phyloP scores from a whole-genome alignment of 352 stramenopile species.

The Pythium apleroticum region DNA sequence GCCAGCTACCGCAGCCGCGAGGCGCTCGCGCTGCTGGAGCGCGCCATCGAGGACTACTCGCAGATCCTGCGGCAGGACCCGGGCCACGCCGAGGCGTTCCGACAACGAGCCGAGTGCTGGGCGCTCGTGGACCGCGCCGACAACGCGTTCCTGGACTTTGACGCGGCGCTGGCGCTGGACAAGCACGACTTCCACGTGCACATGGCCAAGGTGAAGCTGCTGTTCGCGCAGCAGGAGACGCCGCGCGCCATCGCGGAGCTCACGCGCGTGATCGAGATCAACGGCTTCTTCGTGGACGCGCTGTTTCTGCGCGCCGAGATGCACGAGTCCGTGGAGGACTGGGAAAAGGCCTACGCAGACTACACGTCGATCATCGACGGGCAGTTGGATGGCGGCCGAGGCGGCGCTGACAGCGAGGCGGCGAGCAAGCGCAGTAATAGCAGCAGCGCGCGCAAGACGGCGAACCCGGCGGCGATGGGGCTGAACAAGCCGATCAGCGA shows the following conservation, averaged over 20 bases:
- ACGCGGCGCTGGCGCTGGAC: constrained; percentile 41
- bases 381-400: constrained; percentile 46
- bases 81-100: constrained; percentile 42
- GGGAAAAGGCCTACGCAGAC: constrained; percentile 46
- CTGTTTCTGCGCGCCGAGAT: constrained; percentile 61
- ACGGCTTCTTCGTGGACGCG: constrained; percentile 74
- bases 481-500: constrained; percentile 48
- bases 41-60: constrained; percentile 66
- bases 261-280: constrained; percentile 50
- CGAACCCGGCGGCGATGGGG: neutral
- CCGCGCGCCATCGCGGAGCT: constrained; percentile 51
- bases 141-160: constrained; percentile 58
- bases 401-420: constrained; percentile 3
- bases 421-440: too few relatives aligned
- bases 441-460: neutral
- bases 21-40: constrained; percentile 40
- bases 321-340: constrained; percentile 41
- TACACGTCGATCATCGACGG: constrained; percentile 73
- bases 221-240: constrained; percentile 42
- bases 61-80: constrained; percentile 47
- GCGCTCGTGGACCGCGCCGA: constrained; percentile 49
- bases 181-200: constrained; percentile 56
- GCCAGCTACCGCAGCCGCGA: constrained; percentile 34
- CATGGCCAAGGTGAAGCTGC: constrained; percentile 58
- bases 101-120: constrained; percentile 46